Conservation (phyloP, 768 basidiomycete genomes). For the Erythrobasidium yunnanense region DNA sequence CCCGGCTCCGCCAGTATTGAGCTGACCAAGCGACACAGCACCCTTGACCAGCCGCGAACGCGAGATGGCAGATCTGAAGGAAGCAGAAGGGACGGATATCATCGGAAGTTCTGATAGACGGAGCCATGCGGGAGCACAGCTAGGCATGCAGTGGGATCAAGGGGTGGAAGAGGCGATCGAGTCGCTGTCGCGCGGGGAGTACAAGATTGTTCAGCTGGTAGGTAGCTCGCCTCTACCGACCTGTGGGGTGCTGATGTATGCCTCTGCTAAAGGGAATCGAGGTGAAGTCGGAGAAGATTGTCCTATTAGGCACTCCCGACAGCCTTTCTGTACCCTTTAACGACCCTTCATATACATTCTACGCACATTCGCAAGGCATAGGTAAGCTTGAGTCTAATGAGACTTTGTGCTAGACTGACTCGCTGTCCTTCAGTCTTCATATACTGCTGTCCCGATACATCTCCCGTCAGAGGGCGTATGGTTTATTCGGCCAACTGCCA, state of each 20-base stretch:
- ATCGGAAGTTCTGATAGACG: slow-evolving; percentile 48
- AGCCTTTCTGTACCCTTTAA: slow-evolving; percentile 24
- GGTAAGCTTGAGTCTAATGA: slow-evolving; percentile 42
- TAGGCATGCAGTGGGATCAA: slow-evolving; percentile 47
- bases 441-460: slow-evolving; percentile 74
- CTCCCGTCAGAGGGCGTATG: slow-evolving; percentile 77
- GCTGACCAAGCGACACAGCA: slow-evolving; percentile 51
- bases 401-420: not conserved
- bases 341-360: slow-evolving; percentile 25
- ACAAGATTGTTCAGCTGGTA: slow-evolving; percentile 57
- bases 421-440: slow-evolving; percentile 57
- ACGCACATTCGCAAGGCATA: slow-evolving; percentile 47
- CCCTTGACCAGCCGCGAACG: slow-evolving; percentile 73
- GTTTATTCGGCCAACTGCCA: slow-evolving; percentile 56
- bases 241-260: not conserved
- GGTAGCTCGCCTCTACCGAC: slow-evolving; percentile 38
- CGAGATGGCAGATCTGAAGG: slow-evolving; percentile 64
- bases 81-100: slow-evolving; percentile 61
- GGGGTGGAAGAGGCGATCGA: slow-evolving; percentile 59
- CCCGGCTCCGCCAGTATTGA: not conserved
- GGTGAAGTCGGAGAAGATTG: slow-evolving; percentile 52
- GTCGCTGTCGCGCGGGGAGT: slow-evolving; percentile 48
- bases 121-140: slow-evolving; percentile 10
- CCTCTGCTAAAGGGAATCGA: slow-evolving; percentile 53
- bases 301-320: slow-evolving; percentile 54